Evolutionary conservation across 306 rosid species (phyloP), one percentile per base, ranked within the genome.

Genomic region (Phaseolus lunatus): DNA sequence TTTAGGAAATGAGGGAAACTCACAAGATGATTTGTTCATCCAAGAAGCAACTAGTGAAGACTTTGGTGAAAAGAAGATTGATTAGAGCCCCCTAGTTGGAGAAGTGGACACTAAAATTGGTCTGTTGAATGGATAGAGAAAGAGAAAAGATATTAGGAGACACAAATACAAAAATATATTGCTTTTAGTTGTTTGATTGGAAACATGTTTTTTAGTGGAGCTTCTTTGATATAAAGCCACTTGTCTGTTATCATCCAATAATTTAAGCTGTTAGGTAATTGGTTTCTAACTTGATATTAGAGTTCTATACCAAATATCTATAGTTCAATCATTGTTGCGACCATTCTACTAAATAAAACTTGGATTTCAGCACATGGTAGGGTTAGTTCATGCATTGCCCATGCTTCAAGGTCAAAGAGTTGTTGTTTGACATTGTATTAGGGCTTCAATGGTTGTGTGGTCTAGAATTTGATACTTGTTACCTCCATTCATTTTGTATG

Each of bases 1-100:
- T 76, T 41, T 53, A 76, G 27, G 61, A 75, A 62, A 41, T 22
- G 45, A 76, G 64, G 54, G 31, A 69, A 48, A 68, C 3, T 68
- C 35, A 27, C 9, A 58, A 37, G 66, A 64, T 48, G 67, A 45
- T 39, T 81, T 27, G 76, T 43, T 47, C 49, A 35, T 31, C 16
- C 48, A 67, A 66, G 64, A 27, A 56, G 27, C 11, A 57, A 56
- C 50, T 50, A 47, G 23, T 45, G 13, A 71, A 43, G 50, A 9
- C 53, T 49, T 49, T 22, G 18, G 59, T 27, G 19, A 72, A 71
- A 61, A 49, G 43, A 37, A 27, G 50, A 49, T 24, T 63, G 67
- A 23, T 49, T 69, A 20, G 20, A 26, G 35, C 15, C 20, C 35
- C 24, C n/a, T 49, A 64, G n/a, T 11, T 16, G n/a, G 69, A 73